These are phyloP conservation scores for Lactarius tabidus DNA, from an alignment of 768 basidiomycete genomes.

Conservation along the genomic window DNA sequence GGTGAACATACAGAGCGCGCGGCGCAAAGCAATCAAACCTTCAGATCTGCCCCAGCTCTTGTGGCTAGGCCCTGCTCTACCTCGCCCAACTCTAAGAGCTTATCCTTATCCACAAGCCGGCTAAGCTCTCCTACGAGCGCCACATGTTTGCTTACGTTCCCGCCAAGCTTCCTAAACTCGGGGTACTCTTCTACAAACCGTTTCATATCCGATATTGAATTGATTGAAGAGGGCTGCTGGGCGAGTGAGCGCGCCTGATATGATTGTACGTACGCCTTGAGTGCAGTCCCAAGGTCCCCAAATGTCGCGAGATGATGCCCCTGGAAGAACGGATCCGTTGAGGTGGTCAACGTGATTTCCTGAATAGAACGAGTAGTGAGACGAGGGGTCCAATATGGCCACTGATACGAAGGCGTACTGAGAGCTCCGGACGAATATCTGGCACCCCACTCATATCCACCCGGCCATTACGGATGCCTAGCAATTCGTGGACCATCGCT, in stretches of 20 bases:
- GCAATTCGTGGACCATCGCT: slow-evolving; percentile 96
- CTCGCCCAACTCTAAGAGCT: slow-evolving; percentile 86
- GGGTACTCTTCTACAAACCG: slow-evolving; percentile 97
- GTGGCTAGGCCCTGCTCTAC: slow-evolving; percentile 95
- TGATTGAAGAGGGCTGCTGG: slow-evolving; percentile 74
- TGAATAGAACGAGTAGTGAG: slow-evolving; percentile 33
- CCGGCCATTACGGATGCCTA: slow-evolving; percentile 91
- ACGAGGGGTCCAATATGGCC: not conserved
- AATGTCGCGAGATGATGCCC: slow-evolving; percentile 89
- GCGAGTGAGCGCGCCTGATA: slow-evolving; percentile 83
- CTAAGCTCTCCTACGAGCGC: slow-evolving; percentile 95
- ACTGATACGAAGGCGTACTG: slow-evolving; percentile 44
- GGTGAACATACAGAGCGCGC: not conserved
- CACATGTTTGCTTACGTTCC: slow-evolving; percentile 98
- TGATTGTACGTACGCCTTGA: slow-evolving; percentile 90
- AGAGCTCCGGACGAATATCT: slow-evolving; percentile 80
- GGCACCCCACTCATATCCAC: slow-evolving; percentile 82
- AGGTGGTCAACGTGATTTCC: slow-evolving; percentile 92
- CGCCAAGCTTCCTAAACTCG: slow-evolving; percentile 92
- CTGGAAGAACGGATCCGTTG: slow-evolving; percentile 93
- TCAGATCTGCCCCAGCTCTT: slow-evolving; percentile 84
- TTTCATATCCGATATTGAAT: slow-evolving; percentile 97
- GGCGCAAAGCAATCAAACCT: slow-evolving; percentile 43
- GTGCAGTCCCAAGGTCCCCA: slow-evolving; percentile 88
- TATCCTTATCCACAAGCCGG: slow-evolving; percentile 80